Evolutionary conservation across 257 asterid genomes (phyloP), one percentile per base, ranked within the genome.

Genomic region (Henckelia pumila): DNA sequence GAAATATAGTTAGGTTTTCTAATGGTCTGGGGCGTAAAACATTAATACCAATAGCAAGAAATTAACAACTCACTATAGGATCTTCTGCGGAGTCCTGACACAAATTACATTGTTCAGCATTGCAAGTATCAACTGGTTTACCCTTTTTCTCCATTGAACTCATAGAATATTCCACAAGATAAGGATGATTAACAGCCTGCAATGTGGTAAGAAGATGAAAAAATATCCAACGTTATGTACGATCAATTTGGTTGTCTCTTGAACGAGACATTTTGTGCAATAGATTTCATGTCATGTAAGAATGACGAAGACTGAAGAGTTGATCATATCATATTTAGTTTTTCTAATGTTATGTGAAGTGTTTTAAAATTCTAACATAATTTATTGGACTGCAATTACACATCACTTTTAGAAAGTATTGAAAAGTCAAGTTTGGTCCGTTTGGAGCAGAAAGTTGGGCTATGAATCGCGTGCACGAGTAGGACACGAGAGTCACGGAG

Each of bases 121-220:
- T 78, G 71, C 73, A 66, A 64, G 77, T 75, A 57, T 77, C 87
- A 77, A 71, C 82, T 61, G 77, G 30, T 70, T 72, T 74, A 70
- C 77, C 88, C 78, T 68, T 84, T 67, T 86, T 85, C 69, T 76
- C 87, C 83, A 78, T 71, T 70, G 95, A 68, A 66, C 89, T 70
- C 63, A 64, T 82, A 59, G 95, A 89, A 85, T 93, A 89, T 71
- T 85, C 95, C 66, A 93, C 96, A 68, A 93, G 98, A 83, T 93
- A 90, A 70, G 98, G 96, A 80, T 93, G 98, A 77, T 93, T 95
- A 73, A 93, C 98, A 69, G 98, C 98, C 98, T 92, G 87, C 64
- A 63, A 66, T 16, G 40, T 50, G 20, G 68, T 37, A 63, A 56
- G 65, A 60, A 69, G 40, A 20, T 11, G 50, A 40, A 6, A 40